phyloP scores from a whole-genome alignment of 2,329 filamentous ascomycete genomes.

The Microcyclospora tardicrescens region DNA sequence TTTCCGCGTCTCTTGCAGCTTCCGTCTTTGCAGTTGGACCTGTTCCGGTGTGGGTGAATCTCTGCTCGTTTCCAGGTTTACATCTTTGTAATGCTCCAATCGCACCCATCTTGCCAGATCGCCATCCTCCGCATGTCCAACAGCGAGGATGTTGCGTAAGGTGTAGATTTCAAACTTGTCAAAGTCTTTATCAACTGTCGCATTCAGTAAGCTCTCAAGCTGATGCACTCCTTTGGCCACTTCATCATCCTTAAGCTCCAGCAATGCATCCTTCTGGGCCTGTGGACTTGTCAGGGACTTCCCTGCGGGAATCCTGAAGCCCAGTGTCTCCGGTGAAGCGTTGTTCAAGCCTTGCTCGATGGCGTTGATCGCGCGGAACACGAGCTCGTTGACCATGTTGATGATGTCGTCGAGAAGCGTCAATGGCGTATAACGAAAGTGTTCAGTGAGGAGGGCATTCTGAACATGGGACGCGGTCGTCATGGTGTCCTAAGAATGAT shows the following conservation, averaged over 20 bases:
- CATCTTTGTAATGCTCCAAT: constrained; percentile 68
- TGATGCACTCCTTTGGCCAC: constrained; percentile 63
- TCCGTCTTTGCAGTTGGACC: constrained; percentile 58
- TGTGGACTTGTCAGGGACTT: not conserved
- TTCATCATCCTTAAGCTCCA: constrained; percentile 31
- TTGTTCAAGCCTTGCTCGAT: constrained; percentile 71
- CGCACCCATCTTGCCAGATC: constrained; percentile 66
- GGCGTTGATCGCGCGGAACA: constrained; percentile 77
- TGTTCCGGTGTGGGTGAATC: constrained; percentile 49
- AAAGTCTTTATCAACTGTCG: constrained; percentile 38
- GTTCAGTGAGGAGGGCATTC: constrained; percentile 70
- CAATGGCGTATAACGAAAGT: constrained; percentile 88
- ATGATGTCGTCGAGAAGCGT: constrained; percentile 95
- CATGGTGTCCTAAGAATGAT: constrained; percentile 22
- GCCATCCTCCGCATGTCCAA: constrained; percentile 30
- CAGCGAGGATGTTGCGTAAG: constrained; percentile 55
- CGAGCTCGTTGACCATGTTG: constrained; percentile 87
- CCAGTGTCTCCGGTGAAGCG: constrained; percentile 61
- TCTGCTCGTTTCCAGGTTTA: constrained; percentile 18
- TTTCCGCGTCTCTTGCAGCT: constrained; percentile 65
- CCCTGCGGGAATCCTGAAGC: constrained; percentile 42
- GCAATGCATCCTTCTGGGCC: constrained; percentile 23
- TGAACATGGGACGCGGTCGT: constrained; percentile 32
- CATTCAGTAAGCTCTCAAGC: constrained; percentile 37
- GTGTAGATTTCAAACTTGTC: constrained; percentile 59